These are phyloP conservation scores for Diaporthe amygdali DNA, from an alignment of 2,329 filamentous ascomycete species.

Conservation along the genomic window DNA sequence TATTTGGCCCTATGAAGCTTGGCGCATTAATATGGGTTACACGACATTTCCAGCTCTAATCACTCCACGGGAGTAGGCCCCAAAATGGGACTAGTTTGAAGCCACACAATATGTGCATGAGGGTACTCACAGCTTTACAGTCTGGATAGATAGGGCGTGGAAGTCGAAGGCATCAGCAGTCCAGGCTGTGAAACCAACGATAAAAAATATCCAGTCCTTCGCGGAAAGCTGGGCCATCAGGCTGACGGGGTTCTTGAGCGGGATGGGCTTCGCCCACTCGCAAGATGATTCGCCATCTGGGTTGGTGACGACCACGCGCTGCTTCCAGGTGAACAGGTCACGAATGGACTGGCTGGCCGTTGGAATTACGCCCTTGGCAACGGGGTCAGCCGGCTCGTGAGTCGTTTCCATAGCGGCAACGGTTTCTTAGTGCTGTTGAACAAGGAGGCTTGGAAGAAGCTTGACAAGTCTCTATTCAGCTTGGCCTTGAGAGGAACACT, in stretches of 20 bases:
- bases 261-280: slow-evolving; percentile 72
- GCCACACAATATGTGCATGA: background rate
- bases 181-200: slow-evolving; percentile 78
- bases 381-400: slow-evolving; percentile 65
- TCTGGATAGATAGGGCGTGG: slow-evolving; percentile 80
- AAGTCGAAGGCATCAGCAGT: slow-evolving; percentile 86
- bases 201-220: slow-evolving; percentile 76
- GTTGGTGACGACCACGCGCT: slow-evolving; percentile 71
- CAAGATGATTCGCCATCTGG: slow-evolving; percentile 67
- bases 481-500: slow-evolving; percentile 1
- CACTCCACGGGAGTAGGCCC: background rate
- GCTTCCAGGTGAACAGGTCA: slow-evolving; percentile 64
- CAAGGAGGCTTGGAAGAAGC: slow-evolving; percentile 16
- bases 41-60: background rate
- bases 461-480: slow-evolving; percentile 7
- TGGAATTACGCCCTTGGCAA: slow-evolving; percentile 65
- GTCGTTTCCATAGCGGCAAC: slow-evolving; percentile 30
- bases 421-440: background rate
- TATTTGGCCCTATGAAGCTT: slow-evolving; percentile 39
- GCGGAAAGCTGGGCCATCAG: slow-evolving; percentile 68
- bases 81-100: background rate
- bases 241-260: slow-evolving; percentile 72
- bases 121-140: slow-evolving; percentile 62
- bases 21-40: background rate
- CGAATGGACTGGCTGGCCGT: slow-evolving; percentile 33